Evolutionary conservation across 1,284 basidiomycete genomes (phyloP).

Genomic region (Gymnopus androsaceus): DNA sequence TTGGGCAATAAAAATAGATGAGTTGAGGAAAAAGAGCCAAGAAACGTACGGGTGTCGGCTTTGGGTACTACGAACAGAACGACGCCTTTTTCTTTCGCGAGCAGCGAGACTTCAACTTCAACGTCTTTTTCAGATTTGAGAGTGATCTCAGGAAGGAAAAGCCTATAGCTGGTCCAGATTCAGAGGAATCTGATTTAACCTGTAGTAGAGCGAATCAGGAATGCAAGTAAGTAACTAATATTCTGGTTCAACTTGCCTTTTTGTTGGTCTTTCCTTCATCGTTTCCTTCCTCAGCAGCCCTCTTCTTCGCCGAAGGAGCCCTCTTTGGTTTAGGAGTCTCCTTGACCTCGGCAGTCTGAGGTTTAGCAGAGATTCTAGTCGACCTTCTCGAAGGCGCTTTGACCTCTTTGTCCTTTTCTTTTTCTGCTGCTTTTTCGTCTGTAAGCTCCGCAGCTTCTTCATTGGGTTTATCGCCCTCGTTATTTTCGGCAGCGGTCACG

Average conservation of each 20-base stretch:
- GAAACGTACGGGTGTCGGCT: constrained; percentile 76
- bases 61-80: constrained; percentile 85
- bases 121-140: constrained; percentile 81
- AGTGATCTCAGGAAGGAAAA: constrained; percentile 71
- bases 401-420: constrained; percentile 2
- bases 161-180: constrained; percentile 59
- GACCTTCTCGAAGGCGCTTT: constrained; percentile 14
- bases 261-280: constrained; percentile 4
- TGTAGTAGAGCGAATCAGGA: background rate
- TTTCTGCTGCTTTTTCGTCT: background rate
- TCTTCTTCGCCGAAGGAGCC: constrained; percentile 8
- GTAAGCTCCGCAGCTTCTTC: background rate
- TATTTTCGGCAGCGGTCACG: background rate
- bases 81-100: constrained; percentile 71
- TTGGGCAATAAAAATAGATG: background rate
- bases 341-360: background rate
- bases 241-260: background rate
- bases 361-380: constrained; percentile 11
- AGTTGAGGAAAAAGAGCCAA: background rate
- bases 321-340: constrained; percentile 1
- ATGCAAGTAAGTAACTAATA: background rate
- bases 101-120: constrained; percentile 63
- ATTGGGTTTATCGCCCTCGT: background rate
- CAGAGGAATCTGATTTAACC: constrained; percentile 10
- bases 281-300: constrained; percentile 1